Percentiles rank a stretch among this genome's conserved stretches.
Evolutionary conservation across 1,284 basidiomycete genomes (phyloP).

Genomic region (Sphagnurus paluster): DNA sequence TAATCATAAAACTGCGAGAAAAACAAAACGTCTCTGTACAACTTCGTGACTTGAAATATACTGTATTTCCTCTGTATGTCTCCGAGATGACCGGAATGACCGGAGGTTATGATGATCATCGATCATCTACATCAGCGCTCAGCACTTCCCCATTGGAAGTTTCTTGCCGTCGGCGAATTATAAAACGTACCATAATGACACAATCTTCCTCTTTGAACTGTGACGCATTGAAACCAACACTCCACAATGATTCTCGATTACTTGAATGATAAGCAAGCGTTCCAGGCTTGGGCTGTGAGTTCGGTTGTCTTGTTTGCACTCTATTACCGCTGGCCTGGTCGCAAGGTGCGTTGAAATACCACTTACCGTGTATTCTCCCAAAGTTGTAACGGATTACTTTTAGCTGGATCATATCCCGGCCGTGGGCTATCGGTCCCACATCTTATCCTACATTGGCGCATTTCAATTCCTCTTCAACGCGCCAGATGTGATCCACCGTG

Average conservation of each 20-base stretch:
- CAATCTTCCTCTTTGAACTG: neutral
- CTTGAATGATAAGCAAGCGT: neutral
- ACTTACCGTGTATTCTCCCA: neutral
- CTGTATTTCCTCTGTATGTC: too few species aligned
- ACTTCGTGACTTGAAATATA: too few species aligned
- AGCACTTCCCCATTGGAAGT: neutral
- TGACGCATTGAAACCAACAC: neutral
- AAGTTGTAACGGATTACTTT: neutral
- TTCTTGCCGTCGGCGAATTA: neutral
- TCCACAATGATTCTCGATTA: neutral
- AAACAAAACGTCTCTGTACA: too few species aligned
- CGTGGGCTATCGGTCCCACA: constrained; percentile 20
- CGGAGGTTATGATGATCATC: too few species aligned
- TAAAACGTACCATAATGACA: neutral
- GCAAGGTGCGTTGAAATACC: constrained; percentile 7
- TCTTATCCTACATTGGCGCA: constrained; percentile 23
- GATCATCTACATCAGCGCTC: too few species aligned
- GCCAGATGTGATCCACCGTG: constrained; percentile 24
- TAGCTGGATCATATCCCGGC: constrained; percentile 23
- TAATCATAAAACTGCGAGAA: neutral
- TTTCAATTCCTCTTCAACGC: constrained; percentile 19
- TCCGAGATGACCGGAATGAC: too few species aligned
- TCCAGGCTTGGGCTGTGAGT: neutral
- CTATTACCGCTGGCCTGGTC: constrained; percentile 10
- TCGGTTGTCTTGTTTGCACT: neutral